Evolutionary conservation across 1,284 basidiomycete genomes (phyloP).

Genomic region (Amylostereum chailletii): DNA sequence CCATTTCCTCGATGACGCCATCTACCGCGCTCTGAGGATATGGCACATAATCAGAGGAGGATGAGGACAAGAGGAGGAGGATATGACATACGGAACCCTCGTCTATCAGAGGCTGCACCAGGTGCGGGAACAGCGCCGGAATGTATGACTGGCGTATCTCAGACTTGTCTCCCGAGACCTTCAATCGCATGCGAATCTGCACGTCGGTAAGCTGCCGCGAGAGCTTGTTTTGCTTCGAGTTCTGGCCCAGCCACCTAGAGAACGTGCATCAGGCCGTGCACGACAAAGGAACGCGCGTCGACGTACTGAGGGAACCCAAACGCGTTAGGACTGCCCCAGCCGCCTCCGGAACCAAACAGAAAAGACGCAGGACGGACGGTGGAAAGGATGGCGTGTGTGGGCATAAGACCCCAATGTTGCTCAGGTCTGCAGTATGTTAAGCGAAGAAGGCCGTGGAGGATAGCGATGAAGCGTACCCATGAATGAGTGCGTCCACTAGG

Average conservation of each 20-base stretch:
- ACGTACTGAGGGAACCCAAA: conserved; percentile 79
- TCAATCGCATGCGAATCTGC: conserved; percentile 91
- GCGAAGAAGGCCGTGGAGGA: background rate
- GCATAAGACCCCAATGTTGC: conserved; percentile 96
- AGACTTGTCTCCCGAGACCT: conserved; percentile 80
- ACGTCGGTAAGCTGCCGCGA: conserved; percentile 80
- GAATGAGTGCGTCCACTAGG: conserved; percentile 90
- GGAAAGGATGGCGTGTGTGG: conserved; percentile 86
- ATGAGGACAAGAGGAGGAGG: background rate
- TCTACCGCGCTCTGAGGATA: conserved; percentile 68
- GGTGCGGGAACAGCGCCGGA: conserved; percentile 72
- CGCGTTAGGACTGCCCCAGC: conserved; percentile 59
- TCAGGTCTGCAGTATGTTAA: conserved; percentile 52
- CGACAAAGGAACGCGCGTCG: background rate
- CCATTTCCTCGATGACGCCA: conserved; percentile 83
- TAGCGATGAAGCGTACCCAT: conserved; percentile 47
- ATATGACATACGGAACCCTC: conserved; percentile 49
- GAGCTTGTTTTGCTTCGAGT: conserved; percentile 87
- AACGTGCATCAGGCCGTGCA: background rate
- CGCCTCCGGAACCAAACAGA: conserved; percentile 65
- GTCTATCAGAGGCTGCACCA: conserved; percentile 76
- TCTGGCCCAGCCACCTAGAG: conserved; percentile 90
- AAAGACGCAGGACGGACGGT: conserved; percentile 80
- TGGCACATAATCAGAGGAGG: background rate
- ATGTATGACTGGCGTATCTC: conserved; percentile 92